phyloP scores from a whole-genome alignment of 371 early-diverging fungal genomes.

The Zychaea mexicana region DNA sequence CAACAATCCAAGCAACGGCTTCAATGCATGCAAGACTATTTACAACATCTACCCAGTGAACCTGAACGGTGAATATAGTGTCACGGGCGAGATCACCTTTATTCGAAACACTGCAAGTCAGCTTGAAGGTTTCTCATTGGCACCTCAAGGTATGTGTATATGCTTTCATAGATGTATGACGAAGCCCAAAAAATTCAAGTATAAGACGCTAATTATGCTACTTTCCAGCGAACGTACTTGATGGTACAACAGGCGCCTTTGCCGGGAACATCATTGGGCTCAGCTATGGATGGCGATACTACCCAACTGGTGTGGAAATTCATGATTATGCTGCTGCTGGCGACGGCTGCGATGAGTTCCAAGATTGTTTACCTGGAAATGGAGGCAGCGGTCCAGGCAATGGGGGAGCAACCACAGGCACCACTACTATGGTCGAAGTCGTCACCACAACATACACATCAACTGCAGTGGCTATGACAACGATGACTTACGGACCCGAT shows the following conservation, averaged over 20 bases:
- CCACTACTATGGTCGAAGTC: neutral
- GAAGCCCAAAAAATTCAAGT: no score
- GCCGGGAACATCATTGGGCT: conserved; percentile 19
- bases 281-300: conserved; percentile 14
- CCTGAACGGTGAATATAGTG: neutral
- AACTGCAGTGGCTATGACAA: no score
- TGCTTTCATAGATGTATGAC: no score
- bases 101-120: conserved; percentile 14
- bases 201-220: no score
- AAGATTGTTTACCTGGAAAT: conserved; percentile 16
- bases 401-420: neutral
- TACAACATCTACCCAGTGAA: conserved; percentile 23
- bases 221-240: no score
- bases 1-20: conserved; percentile 4
- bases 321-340: conserved; percentile 12
- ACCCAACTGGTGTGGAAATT: conserved; percentile 16
- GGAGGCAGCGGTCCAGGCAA: neutral
- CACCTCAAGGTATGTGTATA: conserved; percentile 12
- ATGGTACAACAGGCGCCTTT: conserved; percentile 5
- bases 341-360: conserved; percentile 3
- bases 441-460: neutral
- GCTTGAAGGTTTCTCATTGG: conserved; percentile 16
- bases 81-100: conserved; percentile 5
- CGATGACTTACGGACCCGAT: no score
- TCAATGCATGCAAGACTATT: conserved; percentile 8